Evolutionary conservation across 2,329 filamentous ascomycete genomes (phyloP).

Genomic region (Shiraia bambusicola): DNA sequence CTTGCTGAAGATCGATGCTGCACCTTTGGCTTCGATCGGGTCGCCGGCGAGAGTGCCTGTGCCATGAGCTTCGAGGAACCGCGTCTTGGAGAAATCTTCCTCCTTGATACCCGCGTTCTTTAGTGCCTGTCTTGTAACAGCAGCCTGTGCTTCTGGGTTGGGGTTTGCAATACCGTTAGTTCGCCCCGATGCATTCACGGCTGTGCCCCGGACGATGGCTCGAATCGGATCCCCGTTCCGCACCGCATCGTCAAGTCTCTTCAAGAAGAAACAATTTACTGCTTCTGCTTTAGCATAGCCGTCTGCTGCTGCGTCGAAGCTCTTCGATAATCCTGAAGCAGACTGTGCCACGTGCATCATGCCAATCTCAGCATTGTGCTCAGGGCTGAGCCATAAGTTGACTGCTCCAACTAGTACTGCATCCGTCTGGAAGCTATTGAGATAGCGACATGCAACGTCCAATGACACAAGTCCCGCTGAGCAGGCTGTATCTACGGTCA

Average conservation of each 20-base stretch:
- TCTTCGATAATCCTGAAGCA: too few species aligned
- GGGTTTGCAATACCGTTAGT: constrained; percentile 27
- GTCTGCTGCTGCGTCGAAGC: constrained; percentile 56
- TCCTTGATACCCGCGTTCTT: constrained; percentile 37
- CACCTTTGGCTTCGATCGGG: constrained; percentile 14
- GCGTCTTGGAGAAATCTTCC: constrained; percentile 23
- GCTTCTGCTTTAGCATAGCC: constrained; percentile 68
- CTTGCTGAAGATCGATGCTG: constrained; percentile 10
- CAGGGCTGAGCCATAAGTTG: too few species aligned
- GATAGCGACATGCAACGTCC: too few species aligned
- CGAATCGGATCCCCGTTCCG: constrained; percentile 30
- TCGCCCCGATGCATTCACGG: constrained; percentile 19
- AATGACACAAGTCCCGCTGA: constrained; percentile 19
- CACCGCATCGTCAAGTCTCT: constrained; percentile 18
- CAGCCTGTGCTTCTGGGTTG: constrained; percentile 48
- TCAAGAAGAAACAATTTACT: constrained; percentile 38
- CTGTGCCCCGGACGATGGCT: constrained; percentile 31
- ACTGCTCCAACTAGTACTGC: too few species aligned
- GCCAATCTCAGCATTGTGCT: too few species aligned
- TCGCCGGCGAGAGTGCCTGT: constrained; percentile 35
- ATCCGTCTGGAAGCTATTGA: constrained; percentile 23
- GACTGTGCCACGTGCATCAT: too few species aligned
- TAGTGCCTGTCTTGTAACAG: constrained; percentile 38
- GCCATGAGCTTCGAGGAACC: constrained; percentile 26
- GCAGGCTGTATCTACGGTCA: constrained; percentile 29